phyloP scores from a whole-genome alignment of 805 yeast species.

The Lachancea mirantina region DNA sequence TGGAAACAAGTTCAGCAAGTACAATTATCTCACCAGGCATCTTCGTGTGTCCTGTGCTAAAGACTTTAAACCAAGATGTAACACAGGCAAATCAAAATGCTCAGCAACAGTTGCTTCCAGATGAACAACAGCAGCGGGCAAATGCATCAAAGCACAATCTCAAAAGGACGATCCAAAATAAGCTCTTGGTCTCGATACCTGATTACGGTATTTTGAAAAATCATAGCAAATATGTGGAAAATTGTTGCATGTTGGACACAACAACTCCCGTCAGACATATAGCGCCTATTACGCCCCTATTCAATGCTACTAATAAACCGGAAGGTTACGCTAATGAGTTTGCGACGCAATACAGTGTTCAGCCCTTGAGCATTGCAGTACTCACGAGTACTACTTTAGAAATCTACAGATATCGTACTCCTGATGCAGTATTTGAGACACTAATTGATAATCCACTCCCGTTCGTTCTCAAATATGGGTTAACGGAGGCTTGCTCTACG shows the following conservation, averaged over 20 bases:
- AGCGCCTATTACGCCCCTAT: constrained; percentile 59
- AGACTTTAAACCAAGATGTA: constrained; percentile 20
- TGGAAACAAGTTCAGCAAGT: constrained; percentile 51
- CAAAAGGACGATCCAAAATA: constrained; percentile 24
- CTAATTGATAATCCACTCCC: constrained; percentile 62
- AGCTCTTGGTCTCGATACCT: constrained; percentile 67
- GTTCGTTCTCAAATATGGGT: constrained; percentile 73
- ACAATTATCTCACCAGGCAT: constrained; percentile 80
- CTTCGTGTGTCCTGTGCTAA: constrained; percentile 56
- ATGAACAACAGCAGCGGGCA: constrained; percentile 1
- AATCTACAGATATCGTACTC: constrained; percentile 69
- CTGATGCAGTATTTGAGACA: constrained; percentile 67
- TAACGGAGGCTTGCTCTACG: constrained; percentile 84
- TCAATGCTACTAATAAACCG: constrained; percentile 67
- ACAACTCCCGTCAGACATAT: constrained; percentile 64
- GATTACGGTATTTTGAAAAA: constrained; percentile 81
- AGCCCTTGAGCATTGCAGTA: constrained; percentile 68
- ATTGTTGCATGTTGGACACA: constrained; percentile 64
- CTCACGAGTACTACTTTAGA: constrained; percentile 74
- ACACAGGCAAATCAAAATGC: constrained; percentile 1
- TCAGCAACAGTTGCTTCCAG: constrained; percentile 27
- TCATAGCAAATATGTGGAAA: constrained; percentile 65
- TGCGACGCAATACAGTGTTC: constrained; percentile 73
- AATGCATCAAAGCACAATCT: not conserved
- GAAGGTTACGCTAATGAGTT: constrained; percentile 78